Conservation (phyloP, 768 basidiomycete genomes). For the Agaricus subrufescens region DNA sequence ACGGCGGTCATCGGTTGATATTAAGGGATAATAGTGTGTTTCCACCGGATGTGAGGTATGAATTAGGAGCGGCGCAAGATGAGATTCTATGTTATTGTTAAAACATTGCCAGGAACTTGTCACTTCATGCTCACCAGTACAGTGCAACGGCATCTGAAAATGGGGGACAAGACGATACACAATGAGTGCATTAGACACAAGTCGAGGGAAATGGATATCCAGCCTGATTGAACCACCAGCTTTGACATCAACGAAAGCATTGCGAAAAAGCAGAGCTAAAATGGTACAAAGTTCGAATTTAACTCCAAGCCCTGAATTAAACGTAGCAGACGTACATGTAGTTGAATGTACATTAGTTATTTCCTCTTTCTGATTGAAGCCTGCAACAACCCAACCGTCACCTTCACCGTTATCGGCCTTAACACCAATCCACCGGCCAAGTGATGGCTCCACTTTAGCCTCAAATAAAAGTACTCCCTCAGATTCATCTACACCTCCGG, state of each 20-base stretch:
- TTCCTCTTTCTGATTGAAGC: slow-evolving; percentile 33
- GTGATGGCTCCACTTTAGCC: slow-evolving; percentile 19
- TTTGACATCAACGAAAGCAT: slow-evolving; percentile 28
- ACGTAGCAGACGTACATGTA: slow-evolving; percentile 36
- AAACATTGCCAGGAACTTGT: background rate
- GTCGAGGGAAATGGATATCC: slow-evolving; percentile 45
- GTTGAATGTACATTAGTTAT: slow-evolving; percentile 29
- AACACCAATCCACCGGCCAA: slow-evolving; percentile 46
- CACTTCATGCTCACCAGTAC: slow-evolving; percentile 24
- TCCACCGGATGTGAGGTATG: slow-evolving; percentile 58
- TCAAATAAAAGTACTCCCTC: slow-evolving; percentile 70
- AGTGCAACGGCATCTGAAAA: slow-evolving; percentile 14
- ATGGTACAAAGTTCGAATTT: background rate
- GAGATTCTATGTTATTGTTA: slow-evolving; percentile 32
- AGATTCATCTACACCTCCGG: slow-evolving; percentile 38
- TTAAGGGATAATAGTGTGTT: slow-evolving; percentile 63
- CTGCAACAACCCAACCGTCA: slow-evolving; percentile 59
- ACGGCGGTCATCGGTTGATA: slow-evolving; percentile 25
- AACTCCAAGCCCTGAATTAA: slow-evolving; percentile 10
- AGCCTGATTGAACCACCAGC: slow-evolving; percentile 31
- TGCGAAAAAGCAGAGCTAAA: slow-evolving; percentile 37
- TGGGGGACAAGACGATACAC: slow-evolving; percentile 54
- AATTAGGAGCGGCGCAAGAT: slow-evolving; percentile 62
- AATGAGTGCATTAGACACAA: slow-evolving; percentile 57
- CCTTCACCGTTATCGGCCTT: slow-evolving; percentile 44